These are phyloP conservation scores for Haplosporangium sp. DNA, from an alignment of 371 early-diverging fungal species.

Conservation along the genomic window DNA sequence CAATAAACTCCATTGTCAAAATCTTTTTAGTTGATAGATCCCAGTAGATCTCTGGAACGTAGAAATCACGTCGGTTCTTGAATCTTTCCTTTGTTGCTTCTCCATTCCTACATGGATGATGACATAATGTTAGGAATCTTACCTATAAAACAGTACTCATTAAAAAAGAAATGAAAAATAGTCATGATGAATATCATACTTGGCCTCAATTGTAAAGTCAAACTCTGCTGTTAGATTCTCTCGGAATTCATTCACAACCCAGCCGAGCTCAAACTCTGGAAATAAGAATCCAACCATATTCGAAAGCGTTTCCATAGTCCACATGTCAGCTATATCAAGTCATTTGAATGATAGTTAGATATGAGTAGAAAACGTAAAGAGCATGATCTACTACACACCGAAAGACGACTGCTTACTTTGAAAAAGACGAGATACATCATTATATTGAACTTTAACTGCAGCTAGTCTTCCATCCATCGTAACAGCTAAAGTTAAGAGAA, in stretches of 20 bases:
- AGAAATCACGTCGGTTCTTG: conserved; percentile 55
- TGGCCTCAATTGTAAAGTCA: conserved; percentile 85
- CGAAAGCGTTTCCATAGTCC: conserved; percentile 75
- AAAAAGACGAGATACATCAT: conserved; percentile 57
- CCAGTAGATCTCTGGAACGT: conserved; percentile 62
- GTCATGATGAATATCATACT: conserved; percentile 15
- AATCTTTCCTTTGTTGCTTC: conserved; percentile 71
- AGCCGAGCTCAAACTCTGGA: conserved; percentile 90
- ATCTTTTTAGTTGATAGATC: conserved; percentile 59
- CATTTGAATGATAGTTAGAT: not conserved
- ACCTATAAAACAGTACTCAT: not conserved
- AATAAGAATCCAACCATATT: conserved; percentile 76
- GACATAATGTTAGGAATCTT: not conserved
- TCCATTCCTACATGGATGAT: conserved; percentile 67
- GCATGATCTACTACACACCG: not conserved
- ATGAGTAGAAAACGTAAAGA: not conserved
- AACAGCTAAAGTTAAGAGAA: conserved; percentile 35
- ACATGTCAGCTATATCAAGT: conserved; percentile 47
- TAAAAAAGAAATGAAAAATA: not conserved
- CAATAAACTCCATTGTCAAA: conserved; percentile 65
- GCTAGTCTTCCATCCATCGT: conserved; percentile 58
- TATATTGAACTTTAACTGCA: conserved; percentile 65
- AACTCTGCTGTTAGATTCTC: conserved; percentile 87
- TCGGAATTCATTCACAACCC: conserved; percentile 91
- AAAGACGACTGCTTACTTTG: conserved; percentile 22